A percentile compares a stretch with the other conserved stretches of the same genome.
phyloP scores from a whole-genome alignment of 306 rosid species.

The Prunus kanzakura region DNA sequence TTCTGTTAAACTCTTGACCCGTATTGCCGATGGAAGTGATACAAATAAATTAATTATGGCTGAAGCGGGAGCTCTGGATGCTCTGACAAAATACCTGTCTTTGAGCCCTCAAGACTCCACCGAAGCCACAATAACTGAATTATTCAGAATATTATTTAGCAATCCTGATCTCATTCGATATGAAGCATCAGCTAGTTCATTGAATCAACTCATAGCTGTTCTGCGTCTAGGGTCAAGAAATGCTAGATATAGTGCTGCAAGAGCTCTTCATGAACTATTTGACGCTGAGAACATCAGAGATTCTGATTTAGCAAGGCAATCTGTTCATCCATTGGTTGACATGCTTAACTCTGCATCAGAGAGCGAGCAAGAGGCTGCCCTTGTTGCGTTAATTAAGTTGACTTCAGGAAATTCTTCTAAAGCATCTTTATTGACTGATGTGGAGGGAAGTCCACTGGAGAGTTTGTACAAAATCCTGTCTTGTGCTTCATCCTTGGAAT shows the following conservation, averaged over 20 bases:
- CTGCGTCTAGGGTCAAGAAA: conserved; percentile 94
- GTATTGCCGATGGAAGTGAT: conserved; percentile 88
- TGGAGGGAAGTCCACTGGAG: conserved; percentile 76
- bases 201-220: conserved; percentile 91
- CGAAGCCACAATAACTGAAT: conserved; percentile 78
- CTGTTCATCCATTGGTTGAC: conserved; percentile 86
- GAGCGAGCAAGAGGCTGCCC: conserved; percentile 87
- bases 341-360: conserved; percentile 84
- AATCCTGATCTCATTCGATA: conserved; percentile 76
- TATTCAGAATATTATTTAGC: conserved; percentile 75
- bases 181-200: conserved; percentile 77
- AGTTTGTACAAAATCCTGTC: conserved; percentile 72
- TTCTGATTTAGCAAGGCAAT: conserved; percentile 76
- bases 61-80: conserved; percentile 94
- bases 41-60: conserved; percentile 79
- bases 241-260: conserved; percentile 90
- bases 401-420: conserved; percentile 68
- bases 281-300: conserved; percentile 65
- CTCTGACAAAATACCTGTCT: conserved; percentile 91
- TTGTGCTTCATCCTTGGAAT: conserved; percentile 66
- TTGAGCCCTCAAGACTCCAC: conserved; percentile 97
- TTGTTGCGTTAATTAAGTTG: conserved; percentile 70
- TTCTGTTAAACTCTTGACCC: conserved; percentile 80
- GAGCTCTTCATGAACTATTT: conserved; percentile 82
- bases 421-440: conserved; percentile 59